Evolutionary conservation across 2,329 filamentous ascomycete species (phyloP), one percentile per base, ranked within the genome.

Genomic region (Cladophialophora psammophila): DNA sequence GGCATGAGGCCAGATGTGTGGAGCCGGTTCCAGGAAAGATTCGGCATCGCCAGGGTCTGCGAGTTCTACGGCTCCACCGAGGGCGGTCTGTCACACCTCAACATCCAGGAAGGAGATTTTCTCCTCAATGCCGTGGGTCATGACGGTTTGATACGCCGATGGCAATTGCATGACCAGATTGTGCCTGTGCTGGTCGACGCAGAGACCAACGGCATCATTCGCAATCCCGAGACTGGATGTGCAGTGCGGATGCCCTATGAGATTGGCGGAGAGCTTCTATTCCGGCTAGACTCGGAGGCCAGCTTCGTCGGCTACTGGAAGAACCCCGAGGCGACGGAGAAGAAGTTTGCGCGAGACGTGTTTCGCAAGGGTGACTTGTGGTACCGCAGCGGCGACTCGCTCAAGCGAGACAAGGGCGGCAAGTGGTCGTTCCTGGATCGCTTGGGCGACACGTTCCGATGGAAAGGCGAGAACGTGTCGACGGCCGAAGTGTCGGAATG

Each of bases 61-160:
- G 91, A 94, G 76, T 92, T 94, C 79, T 94, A 92, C 82, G 91
- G 90, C 76, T 91, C 88, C 67, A 91, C 89, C 1, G 91, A 93
- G 76, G 90, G 90, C 32, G 82, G 91, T 54, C 84, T 93, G 71
- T 77, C 78, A 0, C 79, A 92, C 7, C 77, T 87, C 63, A 91
- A 91, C 73, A 76, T 82, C 26, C 85, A 84, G 59, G 80, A 83
- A 60, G 86, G 90, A 2, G 86, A 88, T 31, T 92, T 88, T 75
- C 82, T 85, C 2, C 84, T 86, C 5, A 84, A 86, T 4, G 82
- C 85, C 26, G 89, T 94, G 3, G 91, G 91, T 1, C 89, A 92
- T 72, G 89, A 93, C 71, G 91, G 91, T 2, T 76, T 85, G 1
- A 75, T 93, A 45, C 76, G 85, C 36, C 84, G 90, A 2, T 77